Evolutionary conservation across 495 filamentous ascomycete genomes (phyloP).

Genomic region (Ramalina intermedia): DNA sequence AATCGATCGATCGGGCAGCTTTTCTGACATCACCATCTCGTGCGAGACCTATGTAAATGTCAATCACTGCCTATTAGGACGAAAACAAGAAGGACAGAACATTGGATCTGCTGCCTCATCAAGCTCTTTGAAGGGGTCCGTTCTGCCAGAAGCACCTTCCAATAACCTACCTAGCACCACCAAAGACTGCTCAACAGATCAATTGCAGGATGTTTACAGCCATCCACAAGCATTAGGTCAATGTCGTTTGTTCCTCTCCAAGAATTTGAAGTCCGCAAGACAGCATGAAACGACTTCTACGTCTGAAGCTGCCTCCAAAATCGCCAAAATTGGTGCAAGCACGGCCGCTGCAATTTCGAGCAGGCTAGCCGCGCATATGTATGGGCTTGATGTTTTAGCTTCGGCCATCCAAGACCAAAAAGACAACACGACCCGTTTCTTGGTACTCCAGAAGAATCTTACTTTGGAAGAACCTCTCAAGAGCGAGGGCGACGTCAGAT

Average conservation of each 20-base stretch:
- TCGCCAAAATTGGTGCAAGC: slow-evolving; percentile 41
- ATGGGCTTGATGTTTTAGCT: slow-evolving; percentile 54
- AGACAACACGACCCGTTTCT: slow-evolving; percentile 82
- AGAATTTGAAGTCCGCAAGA: slow-evolving; percentile 54
- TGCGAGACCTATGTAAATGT: slow-evolving; percentile 74
- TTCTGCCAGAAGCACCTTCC: slow-evolving; percentile 9
- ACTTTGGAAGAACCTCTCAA: background rate
- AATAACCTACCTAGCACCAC: slow-evolving; percentile 14
- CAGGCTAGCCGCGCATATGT: slow-evolving; percentile 49
- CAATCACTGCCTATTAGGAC: slow-evolving; percentile 67
- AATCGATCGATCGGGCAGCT: slow-evolving; percentile 48
- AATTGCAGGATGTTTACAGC: slow-evolving; percentile 56
- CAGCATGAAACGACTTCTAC: slow-evolving; percentile 78
- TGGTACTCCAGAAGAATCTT: slow-evolving; percentile 45
- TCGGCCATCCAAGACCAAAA: slow-evolving; percentile 64
- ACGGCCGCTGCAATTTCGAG: slow-evolving; percentile 63
- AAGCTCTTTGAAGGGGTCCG: slow-evolving; percentile 7
- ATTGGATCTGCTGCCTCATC: slow-evolving; percentile 20
- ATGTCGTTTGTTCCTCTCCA: slow-evolving; percentile 58
- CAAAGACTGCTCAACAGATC: slow-evolving; percentile 22
- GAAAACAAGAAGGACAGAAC: slow-evolving; percentile 20
- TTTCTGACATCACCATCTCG: slow-evolving; percentile 54
- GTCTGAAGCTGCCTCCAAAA: slow-evolving; percentile 64
- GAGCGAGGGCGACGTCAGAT: slow-evolving; percentile 14
- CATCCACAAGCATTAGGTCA: slow-evolving; percentile 94